These are phyloP conservation scores for Sporothrix mexicana DNA, from an alignment of 2,329 filamentous ascomycete genomes.

Conservation along the genomic window DNA sequence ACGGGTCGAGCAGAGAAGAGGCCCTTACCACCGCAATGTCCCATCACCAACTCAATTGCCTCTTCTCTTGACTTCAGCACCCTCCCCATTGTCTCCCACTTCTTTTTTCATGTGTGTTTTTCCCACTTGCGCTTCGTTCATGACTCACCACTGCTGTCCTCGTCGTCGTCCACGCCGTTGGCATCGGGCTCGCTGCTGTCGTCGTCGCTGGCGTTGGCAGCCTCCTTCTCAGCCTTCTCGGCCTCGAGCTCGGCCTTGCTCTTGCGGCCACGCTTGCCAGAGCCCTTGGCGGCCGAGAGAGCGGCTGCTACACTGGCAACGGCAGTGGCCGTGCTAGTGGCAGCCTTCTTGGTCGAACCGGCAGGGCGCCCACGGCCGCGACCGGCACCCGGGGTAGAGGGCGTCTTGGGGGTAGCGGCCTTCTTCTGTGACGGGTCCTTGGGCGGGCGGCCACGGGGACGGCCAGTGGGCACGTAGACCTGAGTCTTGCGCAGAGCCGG, in stretches of 20 bases:
- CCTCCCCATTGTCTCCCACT: not conserved
- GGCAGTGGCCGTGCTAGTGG: not conserved
- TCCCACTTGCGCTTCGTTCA: conserved; percentile 15
- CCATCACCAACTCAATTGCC: not conserved
- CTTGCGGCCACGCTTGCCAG: conserved; percentile 38
- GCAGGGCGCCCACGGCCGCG: conserved; percentile 37
- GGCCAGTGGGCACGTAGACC: conserved; percentile 39
- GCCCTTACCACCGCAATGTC: not conserved
- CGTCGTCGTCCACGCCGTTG: conserved; percentile 32
- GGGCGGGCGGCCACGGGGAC: conserved; percentile 39
- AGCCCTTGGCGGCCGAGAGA: conserved; percentile 29
- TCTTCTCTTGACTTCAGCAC: not conserved
- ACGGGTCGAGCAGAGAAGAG: not conserved
- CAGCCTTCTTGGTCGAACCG: conserved; percentile 37
- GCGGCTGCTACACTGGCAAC: conserved; percentile 28
- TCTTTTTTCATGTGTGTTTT: not conserved
- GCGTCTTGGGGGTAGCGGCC: conserved; percentile 32
- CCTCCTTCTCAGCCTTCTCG: conserved; percentile 33
- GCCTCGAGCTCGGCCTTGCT: conserved; percentile 39
- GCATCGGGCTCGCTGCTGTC: conserved; percentile 30
- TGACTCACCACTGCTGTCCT: conserved; percentile 26
- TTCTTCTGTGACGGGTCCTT: conserved; percentile 38
- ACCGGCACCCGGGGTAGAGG: conserved; percentile 30
- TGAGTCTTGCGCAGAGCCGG: conserved; percentile 39
- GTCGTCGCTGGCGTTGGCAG: conserved; percentile 1